Percentiles rank a stretch among this genome's conserved stretches.
These are phyloP conservation scores for Leccinum pachyderme DNA, from an alignment of 1,284 basidiomycete genomes.

Conservation along the genomic window DNA sequence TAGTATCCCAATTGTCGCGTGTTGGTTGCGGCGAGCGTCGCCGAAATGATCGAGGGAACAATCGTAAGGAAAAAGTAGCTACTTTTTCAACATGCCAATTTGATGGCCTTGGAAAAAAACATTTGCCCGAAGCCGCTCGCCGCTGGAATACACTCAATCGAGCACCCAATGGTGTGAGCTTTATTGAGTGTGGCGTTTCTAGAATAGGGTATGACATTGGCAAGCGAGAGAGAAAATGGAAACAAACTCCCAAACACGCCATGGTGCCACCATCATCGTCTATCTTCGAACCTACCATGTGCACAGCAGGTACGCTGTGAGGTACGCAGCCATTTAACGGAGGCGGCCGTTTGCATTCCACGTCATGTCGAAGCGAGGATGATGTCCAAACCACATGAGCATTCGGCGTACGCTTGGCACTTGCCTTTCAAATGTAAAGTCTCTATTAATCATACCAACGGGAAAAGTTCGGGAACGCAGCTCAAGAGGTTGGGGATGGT, in stretches of 20 bases:
- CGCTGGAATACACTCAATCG: background rate
- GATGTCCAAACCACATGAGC: background rate
- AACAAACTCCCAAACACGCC: slow-evolving; percentile 1
- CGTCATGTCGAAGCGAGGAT: background rate
- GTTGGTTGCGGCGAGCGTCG: background rate
- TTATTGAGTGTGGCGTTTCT: background rate
- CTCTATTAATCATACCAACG: background rate
- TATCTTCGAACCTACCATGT: slow-evolving; percentile 4
- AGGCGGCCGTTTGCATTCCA: background rate
- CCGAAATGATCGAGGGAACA: slow-evolving; percentile 3
- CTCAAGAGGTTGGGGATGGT: background rate
- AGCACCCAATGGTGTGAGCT: background rate
- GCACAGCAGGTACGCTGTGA: background rate
- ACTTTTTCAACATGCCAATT: background rate
- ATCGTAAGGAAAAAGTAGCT: background rate
- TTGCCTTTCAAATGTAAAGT: background rate
- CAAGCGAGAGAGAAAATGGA: background rate
- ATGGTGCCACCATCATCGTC: background rate
- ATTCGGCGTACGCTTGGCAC: background rate
- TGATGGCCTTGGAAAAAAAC: background rate
- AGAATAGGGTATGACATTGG: background rate
- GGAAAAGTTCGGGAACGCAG: background rate
- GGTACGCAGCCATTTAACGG: background rate
- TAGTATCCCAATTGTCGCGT: background rate
- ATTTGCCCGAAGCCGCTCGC: background rate